These are phyloP conservation scores for Chenopodium berlandieri DNA, from an alignment of 148 eudicot genomes.

Conservation along the genomic window DNA sequence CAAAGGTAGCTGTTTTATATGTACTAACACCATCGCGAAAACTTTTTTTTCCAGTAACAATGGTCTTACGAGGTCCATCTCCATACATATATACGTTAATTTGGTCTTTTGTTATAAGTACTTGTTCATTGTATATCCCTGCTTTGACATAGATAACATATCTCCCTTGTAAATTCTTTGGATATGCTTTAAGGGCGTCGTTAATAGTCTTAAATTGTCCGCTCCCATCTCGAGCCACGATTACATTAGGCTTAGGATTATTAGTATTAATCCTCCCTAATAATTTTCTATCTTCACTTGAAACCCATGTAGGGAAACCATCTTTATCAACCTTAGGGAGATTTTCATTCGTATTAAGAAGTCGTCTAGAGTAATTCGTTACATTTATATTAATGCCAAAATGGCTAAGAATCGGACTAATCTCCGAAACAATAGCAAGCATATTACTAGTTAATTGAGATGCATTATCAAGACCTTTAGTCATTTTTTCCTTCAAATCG, in stretches of 20 bases:
- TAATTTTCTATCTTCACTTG: conserved; percentile 39
- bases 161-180: conserved; percentile 42
- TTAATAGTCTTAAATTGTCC: conserved; percentile 57
- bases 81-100: conserved; percentile 67
- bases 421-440: conserved; percentile 41
- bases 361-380: conserved; percentile 25
- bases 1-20: conserved; percentile 53
- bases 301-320: conserved; percentile 54
- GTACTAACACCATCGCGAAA: conserved; percentile 31
- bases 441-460: conserved; percentile 52
- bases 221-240: conserved; percentile 70
- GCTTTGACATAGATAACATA: conserved; percentile 62
- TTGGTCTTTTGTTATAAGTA: conserved; percentile 40
- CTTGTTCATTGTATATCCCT: conserved; percentile 55
- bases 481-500: conserved; percentile 34
- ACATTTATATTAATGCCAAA: conserved; percentile 27
- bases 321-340: not conserved
- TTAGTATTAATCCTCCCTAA: conserved; percentile 18
- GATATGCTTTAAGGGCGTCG: conserved; percentile 51
- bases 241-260: conserved; percentile 40
- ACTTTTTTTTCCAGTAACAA: conserved; percentile 48
- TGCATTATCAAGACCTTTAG: conserved; percentile 32
- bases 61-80: conserved; percentile 65
- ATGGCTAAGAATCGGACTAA: conserved; percentile 27
- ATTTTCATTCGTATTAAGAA: conserved; percentile 12